A percentile compares a stretch with the other conserved stretches of the same genome.
Conservation (phyloP, 2,329 filamentous ascomycete species). For the Albophoma yamanashiensis region DNA sequence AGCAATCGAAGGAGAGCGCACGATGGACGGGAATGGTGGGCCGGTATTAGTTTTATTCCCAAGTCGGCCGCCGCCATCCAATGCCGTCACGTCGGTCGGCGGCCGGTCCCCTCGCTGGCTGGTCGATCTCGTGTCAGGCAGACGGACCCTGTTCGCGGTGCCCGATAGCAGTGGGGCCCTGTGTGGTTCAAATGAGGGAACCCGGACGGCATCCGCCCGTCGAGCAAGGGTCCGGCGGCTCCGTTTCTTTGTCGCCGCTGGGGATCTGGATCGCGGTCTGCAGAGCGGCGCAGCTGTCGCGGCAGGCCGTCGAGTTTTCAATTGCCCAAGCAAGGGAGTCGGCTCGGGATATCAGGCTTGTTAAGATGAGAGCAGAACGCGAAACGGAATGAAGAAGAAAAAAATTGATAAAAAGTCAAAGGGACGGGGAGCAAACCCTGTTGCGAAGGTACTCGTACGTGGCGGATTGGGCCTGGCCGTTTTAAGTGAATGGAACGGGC, state of each 20-base stretch:
- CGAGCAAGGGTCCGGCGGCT: background rate
- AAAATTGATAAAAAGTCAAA: background rate
- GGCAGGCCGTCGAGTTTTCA: background rate
- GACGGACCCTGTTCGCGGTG: background rate
- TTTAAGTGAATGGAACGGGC: background rate
- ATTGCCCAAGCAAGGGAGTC: background rate
- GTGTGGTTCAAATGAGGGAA: background rate
- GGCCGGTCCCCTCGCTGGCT: background rate
- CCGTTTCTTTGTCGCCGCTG: background rate
- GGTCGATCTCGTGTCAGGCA: background rate
- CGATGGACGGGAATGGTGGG: background rate
- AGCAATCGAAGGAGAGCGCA: background rate
- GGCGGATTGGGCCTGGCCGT: background rate
- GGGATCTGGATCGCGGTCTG: background rate
- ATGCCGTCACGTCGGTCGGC: background rate
- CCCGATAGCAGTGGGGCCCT: conserved; percentile 1
- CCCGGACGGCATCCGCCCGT: background rate
- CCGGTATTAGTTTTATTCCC: background rate
- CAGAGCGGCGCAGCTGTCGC: background rate
- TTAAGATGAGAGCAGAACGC: background rate
- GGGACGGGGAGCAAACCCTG: background rate
- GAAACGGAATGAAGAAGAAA: too few relatives aligned
- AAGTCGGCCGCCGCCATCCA: background rate
- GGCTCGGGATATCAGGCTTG: background rate
- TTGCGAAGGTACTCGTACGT: background rate